Evolutionary conservation across 306 rosid species (phyloP).

Genomic region (Gillenia trifoliata): DNA sequence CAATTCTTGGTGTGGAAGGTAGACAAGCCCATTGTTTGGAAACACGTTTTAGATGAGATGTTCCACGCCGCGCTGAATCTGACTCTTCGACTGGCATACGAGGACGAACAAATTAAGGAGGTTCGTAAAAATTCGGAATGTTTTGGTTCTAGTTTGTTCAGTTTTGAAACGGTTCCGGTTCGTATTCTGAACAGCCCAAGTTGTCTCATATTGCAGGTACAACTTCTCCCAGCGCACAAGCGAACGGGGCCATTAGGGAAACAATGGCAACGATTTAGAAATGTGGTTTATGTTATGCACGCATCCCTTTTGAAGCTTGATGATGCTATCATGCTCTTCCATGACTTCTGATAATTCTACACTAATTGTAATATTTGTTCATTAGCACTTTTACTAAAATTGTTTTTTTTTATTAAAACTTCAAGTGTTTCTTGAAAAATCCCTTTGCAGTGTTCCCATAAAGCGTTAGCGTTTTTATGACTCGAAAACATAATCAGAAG

Average conservation of each 20-base stretch:
- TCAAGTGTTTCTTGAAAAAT: background rate
- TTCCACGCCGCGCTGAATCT: conserved; percentile 85
- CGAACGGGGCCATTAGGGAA: conserved; percentile 30
- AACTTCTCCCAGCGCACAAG: conserved; percentile 35
- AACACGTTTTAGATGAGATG: conserved; percentile 80
- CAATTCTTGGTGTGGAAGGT: conserved; percentile 66
- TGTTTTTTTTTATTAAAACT: too few relatives aligned
- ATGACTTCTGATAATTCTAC: conserved; percentile 58
- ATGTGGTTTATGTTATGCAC: conserved; percentile 35
- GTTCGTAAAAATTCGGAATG: conserved; percentile 26
- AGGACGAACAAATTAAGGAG: conserved; percentile 63
- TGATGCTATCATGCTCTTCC: conserved; percentile 88
- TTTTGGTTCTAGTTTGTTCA: background rate
- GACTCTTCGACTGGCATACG: conserved; percentile 50
- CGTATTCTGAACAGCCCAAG: background rate
- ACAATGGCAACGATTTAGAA: conserved; percentile 28
- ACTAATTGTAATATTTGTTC: background rate
- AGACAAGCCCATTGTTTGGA: conserved; percentile 51
- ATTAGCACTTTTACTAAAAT: too few relatives aligned
- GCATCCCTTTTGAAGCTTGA: conserved; percentile 73
- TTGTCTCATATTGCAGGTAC: conserved; percentile 39
- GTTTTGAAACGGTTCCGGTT: background rate
- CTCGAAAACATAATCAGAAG: background rate
- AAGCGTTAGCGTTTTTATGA: background rate
- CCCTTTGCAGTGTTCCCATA: too few relatives aligned